Base-by-base conservation (phyloP, 768 basidiomycete species). In the Filobasidium floriforme region DNA sequence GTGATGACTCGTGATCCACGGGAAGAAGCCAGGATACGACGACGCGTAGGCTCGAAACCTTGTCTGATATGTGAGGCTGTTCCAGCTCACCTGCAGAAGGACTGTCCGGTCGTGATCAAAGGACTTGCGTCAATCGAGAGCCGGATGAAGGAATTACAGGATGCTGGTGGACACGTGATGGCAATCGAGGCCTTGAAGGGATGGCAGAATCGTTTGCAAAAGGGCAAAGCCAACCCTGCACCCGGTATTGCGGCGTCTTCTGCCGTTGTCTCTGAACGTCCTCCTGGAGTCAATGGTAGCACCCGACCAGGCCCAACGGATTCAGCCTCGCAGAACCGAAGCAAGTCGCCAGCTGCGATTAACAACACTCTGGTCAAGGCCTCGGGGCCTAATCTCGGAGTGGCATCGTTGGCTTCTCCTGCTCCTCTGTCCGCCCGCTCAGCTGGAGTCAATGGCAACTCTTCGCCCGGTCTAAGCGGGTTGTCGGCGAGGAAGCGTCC, bases 61-160 rank as follows among this genome's bases (percentile, higher is more conserved):
- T 67, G 69, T 40, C 41, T 68, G 43, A 71, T 74, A 41, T 74
- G 71, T 60, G 51, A 19, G 10, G 15, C 55, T n/a, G 54, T 60
- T 7, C 62, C 67, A 41, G 2, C 54, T 22, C 72, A 72, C 57
- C 41, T 73, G 18, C 69, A 72, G 49, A 72, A 72, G 40, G 67
- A 73, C 22, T 74, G 73, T 67, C 73, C 73, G 0, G 49, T 55
- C 19, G 69, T 73, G 28, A 65, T 69, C 43, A 55, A 26, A 12
- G 72, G 72, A 18, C 24, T 69, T 0, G 66, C 60, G 9, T 57
- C 28, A 10, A 60, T 74, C 9, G 41, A 51, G 22, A 52, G 46
- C 1, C 24, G 69, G 10, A 41, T 72, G 49, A 66, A 44, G n/a
- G 59, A 67, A 26, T 41, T 65, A 15, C 62, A 68, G 40, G 43